Evolutionary conservation across 108 stramenopile species (phyloP).

Genomic region (Discostella pseudostelligera): DNA sequence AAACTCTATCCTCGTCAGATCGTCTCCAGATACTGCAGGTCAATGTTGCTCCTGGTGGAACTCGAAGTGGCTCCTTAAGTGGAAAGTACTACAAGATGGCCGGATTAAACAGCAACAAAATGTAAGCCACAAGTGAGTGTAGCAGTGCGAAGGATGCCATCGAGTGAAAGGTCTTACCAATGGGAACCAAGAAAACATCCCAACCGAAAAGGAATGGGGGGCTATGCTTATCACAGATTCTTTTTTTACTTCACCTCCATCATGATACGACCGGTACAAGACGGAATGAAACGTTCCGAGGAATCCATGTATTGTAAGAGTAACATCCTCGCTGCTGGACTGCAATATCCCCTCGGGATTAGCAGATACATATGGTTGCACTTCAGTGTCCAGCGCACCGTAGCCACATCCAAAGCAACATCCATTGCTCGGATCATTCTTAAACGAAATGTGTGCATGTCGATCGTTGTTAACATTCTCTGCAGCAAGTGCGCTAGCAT

Average conservation of each 20-base stretch:
- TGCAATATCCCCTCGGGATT: constrained; percentile 6
- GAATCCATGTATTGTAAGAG: constrained; percentile 85
- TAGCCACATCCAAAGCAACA: constrained; percentile 60
- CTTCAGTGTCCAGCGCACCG: constrained; percentile 57
- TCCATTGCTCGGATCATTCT: constrained; percentile 51
- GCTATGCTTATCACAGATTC: constrained; percentile 82
- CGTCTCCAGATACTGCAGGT: constrained; percentile 86
- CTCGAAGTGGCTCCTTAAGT: constrained; percentile 74
- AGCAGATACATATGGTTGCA: constrained; percentile 25
- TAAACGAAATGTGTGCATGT: constrained; percentile 57
- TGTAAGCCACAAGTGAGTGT: neutral
- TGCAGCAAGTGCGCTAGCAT: constrained; percentile 26
- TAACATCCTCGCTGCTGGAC: constrained; percentile 9
- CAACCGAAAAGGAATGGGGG: constrained; percentile 85
- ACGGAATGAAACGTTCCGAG: constrained; percentile 92
- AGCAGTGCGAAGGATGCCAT: neutral
- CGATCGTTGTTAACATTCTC: constrained; percentile 41
- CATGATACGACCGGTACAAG: constrained; percentile 61
- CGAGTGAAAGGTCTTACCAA: constrained; percentile 31
- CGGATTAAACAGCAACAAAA: neutral
- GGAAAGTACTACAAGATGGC: constrained; percentile 79
- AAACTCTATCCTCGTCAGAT: constrained; percentile 68
- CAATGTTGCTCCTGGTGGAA: constrained; percentile 62
- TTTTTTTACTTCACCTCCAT: neutral
- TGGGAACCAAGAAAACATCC: constrained; percentile 98